phyloP scores from a whole-genome alignment of 106 monocot species.

The Platanthera zijinensis region DNA sequence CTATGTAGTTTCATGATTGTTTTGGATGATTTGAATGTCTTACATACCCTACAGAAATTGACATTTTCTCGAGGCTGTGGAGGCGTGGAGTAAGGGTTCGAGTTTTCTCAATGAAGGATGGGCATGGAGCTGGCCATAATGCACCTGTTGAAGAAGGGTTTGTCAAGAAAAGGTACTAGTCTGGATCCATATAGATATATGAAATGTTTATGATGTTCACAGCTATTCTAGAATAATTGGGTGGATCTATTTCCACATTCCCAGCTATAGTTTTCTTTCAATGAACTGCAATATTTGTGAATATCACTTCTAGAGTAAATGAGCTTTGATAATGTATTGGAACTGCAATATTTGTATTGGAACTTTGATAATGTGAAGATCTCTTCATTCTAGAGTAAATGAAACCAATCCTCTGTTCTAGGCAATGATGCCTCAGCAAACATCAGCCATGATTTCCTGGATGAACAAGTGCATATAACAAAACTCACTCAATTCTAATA shows the following conservation, averaged over 20 bases:
- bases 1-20: not conserved
- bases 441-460: no score
- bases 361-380: no score
- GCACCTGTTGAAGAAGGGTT: slow-evolving; percentile 9
- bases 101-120: slow-evolving; percentile 3
- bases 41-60: not conserved
- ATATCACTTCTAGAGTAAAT: no score
- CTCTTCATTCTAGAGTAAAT: no score
- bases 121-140: slow-evolving; percentile 11
- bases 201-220: not conserved
- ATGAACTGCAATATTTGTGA: not conserved
- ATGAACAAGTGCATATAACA: no score
- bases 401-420: no score
- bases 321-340: no score
- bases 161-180: slow-evolving; percentile 37
- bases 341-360: not conserved
- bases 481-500: no score
- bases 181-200: not conserved
- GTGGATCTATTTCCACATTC: not conserved
- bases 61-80: not conserved
- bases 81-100: slow-evolving; percentile 3
- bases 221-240: not conserved
- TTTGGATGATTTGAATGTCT: not conserved
- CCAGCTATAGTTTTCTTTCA: not conserved
- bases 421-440: no score